Evolutionary conservation across 108 stramenopile species (phyloP).

Genomic region (Seminavis robusta): DNA sequence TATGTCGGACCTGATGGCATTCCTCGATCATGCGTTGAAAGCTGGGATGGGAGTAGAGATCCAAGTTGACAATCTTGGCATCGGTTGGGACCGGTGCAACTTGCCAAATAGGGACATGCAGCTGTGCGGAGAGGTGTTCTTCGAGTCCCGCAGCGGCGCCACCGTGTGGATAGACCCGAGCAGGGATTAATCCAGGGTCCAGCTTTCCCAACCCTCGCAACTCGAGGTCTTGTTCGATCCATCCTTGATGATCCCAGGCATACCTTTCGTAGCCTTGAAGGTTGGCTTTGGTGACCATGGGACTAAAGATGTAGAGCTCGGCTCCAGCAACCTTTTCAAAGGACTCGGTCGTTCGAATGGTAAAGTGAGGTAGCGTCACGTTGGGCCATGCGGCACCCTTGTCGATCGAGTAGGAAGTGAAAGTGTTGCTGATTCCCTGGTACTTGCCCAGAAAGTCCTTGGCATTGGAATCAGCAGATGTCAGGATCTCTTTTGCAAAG

Average conservation of each 20-base stretch:
- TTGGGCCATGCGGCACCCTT: slow-evolving; percentile 38
- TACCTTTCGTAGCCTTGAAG: slow-evolving; percentile 1
- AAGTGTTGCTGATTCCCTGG: slow-evolving; percentile 27
- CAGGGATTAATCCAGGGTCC: slow-evolving; percentile 8
- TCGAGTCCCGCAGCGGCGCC: slow-evolving; percentile 28
- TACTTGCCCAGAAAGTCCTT: slow-evolving; percentile 9
- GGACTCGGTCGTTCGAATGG: slow-evolving; percentile 21
- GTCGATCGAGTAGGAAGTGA: slow-evolving; percentile 31
- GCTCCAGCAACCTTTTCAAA: slow-evolving; percentile 19
- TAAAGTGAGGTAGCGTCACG: slow-evolving; percentile 49
- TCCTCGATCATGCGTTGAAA: slow-evolving; percentile 10
- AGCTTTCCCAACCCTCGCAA: slow-evolving; percentile 18
- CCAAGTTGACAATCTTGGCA: slow-evolving; percentile 42
- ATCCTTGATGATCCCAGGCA: slow-evolving; percentile 2
- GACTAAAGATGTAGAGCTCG: slow-evolving; percentile 41
- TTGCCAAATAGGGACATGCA: slow-evolving; percentile 52
- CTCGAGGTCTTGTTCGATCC: slow-evolving; percentile 25
- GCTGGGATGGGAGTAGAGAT: slow-evolving; percentile 37
- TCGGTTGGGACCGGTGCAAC: slow-evolving; percentile 40
- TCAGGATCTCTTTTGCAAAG: slow-evolving; percentile 8
- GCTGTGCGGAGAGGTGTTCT: slow-evolving; percentile 2
- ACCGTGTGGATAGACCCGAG: no score
- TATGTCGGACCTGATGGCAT: not conserved
- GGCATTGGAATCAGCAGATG: slow-evolving; percentile 5
- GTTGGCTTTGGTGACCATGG: no score